Evolutionary conservation across 345 rosid species (phyloP), one percentile per base, ranked within the genome.

Genomic region (Eutrema yunnanense): DNA sequence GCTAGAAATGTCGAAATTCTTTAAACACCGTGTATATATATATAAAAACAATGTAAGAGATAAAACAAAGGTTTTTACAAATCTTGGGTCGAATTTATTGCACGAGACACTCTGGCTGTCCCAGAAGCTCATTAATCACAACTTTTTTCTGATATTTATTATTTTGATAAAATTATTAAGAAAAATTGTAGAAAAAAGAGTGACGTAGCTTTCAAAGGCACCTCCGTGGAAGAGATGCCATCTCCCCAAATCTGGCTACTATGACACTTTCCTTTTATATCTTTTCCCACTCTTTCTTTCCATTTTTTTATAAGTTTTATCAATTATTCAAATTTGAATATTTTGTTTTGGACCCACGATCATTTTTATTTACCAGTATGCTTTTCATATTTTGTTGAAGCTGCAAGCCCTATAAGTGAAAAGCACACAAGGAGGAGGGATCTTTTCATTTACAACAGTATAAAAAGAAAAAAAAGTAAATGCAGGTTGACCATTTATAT

Each of bases 221-320:
- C 58, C 44, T 75, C 57, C 50, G 63, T 62, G 79, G 79, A 60
- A 75, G 74, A 62, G 79, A 75, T 75, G 74, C 79, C 74, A 69
- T 75, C 79, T 54, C 74, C 44, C 64, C 74, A 69, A 53, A 75
- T 75, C 79, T 75, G 79, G 56, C 74, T 62, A 70, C 69, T 67
- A 53, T 75, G 63, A 68, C 74, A 69, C 74, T 75, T 75, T 69
- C 79, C 79, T 69, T 75, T 69, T 75, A 68, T 75, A 75, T 75
- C n/a, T 75, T 46, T 75, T 34, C 6, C 30, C 30, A 9, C 33
- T 75, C 56, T 53, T 61, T 68, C 14, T 62, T 64, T 61, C 52
- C 40, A 0, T 32, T 36, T 40, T 47, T 22, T n/a, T 9, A 16
- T 42, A 9, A 30, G 3, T 37, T 65, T 63, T 0, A 6, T 40